Evolutionary conservation across 2,329 filamentous ascomycete genomes (phyloP).

Genomic region (Ceratocystis huliohia): DNA sequence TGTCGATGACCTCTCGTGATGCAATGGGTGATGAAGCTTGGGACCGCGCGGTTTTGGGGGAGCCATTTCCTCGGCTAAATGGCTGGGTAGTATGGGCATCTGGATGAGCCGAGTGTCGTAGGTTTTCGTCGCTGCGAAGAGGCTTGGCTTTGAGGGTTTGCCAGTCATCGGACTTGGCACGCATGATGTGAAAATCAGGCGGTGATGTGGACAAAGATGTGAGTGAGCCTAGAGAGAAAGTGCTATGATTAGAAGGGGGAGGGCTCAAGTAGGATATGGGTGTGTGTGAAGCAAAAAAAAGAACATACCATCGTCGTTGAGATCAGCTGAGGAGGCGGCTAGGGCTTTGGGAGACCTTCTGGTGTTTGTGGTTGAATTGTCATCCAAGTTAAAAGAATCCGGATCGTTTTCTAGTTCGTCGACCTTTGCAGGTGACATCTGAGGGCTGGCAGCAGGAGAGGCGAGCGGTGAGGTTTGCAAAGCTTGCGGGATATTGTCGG

Average conservation of each 20-base stretch:
- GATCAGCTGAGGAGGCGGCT: slow-evolving; percentile 29
- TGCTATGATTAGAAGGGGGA: not conserved
- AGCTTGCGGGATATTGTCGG: slow-evolving; percentile 78
- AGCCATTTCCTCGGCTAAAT: slow-evolving; percentile 30
- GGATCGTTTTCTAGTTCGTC: slow-evolving; percentile 19
- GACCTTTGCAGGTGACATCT: slow-evolving; percentile 35
- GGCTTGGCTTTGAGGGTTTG: slow-evolving; percentile 29
- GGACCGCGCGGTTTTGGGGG: slow-evolving; percentile 44
- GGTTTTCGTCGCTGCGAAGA: slow-evolving; percentile 42
- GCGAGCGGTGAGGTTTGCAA: slow-evolving; percentile 90
- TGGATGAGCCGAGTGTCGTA: slow-evolving; percentile 38
- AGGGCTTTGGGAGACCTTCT: slow-evolving; percentile 35
- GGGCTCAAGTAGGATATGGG: not conserved
- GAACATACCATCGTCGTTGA: slow-evolving; percentile 27
- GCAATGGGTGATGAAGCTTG: slow-evolving; percentile 65
- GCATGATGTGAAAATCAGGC: slow-evolving; percentile 36
- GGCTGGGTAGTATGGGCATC: slow-evolving; percentile 29
- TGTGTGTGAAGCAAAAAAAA: not conserved
- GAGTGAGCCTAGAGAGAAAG: slow-evolving; percentile 31
- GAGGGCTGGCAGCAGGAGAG: slow-evolving; percentile 76
- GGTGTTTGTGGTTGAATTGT: slow-evolving; percentile 54
- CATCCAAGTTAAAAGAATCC: slow-evolving; percentile 36
- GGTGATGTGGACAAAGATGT: slow-evolving; percentile 44
- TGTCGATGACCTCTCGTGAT: slow-evolving; percentile 62
- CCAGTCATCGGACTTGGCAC: slow-evolving; percentile 37